Percentiles rank a stretch among this genome's conserved stretches.
Evolutionary conservation across 2,329 filamentous ascomycete species (phyloP).

Genomic region (Pseudogymnoascus verrucosus): DNA sequence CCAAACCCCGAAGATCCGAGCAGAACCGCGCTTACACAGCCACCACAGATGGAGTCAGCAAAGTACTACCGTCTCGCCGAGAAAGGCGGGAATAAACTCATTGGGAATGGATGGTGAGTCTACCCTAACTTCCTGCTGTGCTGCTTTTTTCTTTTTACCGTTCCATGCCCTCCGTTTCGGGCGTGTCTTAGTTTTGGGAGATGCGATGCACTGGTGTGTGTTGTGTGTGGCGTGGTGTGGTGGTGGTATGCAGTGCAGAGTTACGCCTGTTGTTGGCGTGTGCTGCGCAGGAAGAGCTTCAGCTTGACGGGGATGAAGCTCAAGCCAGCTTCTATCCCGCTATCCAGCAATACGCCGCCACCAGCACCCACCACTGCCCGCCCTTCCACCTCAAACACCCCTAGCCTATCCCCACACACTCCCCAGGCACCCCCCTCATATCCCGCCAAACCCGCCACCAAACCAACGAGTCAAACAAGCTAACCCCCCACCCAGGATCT

Average conservation of each 20-base stretch:
- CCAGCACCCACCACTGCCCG: background rate
- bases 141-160: background rate
- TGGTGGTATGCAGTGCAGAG: background rate
- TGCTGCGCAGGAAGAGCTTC: background rate
- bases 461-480: background rate
- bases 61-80: constrained; percentile 91
- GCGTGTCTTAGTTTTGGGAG: no score
- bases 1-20: background rate
- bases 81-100: constrained; percentile 75
- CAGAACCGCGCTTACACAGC: background rate
- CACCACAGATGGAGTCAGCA: constrained; percentile 44
- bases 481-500: constrained; percentile 5
- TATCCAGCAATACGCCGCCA: background rate
- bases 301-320: no score
- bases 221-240: no score
- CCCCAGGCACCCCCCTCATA: background rate
- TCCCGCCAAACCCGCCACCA: no score
- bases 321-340: no score
- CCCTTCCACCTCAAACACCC: no score
- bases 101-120: constrained; percentile 92
- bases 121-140: constrained; percentile 14
- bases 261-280: background rate
- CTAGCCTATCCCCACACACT: background rate
- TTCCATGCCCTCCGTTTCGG: no score
- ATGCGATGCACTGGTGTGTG: background rate